A percentile compares a stretch with the other conserved stretches of the same genome.
phyloP scores from a whole-genome alignment of 108 stramenopile species.

The Conticribra weissflogii region DNA sequence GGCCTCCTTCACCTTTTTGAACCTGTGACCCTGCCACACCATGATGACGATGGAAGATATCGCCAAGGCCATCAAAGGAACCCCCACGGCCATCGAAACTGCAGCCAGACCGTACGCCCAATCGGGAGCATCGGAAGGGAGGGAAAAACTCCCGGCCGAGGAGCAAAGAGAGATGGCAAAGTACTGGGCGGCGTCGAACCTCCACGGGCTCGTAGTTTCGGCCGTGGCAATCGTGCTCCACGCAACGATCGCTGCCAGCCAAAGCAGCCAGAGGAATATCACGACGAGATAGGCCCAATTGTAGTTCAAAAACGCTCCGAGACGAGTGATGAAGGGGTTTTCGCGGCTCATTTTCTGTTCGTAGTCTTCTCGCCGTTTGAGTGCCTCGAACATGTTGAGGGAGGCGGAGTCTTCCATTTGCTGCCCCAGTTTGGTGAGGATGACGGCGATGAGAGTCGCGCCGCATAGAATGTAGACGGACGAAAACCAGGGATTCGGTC shows the following conservation, averaged over 20 bases:
- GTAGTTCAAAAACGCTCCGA: constrained; percentile 30
- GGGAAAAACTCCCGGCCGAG: constrained; percentile 25
- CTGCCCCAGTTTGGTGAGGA: constrained; percentile 22
- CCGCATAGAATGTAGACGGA: constrained; percentile 36
- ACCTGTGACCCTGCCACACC: constrained; percentile 30
- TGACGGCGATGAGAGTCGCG: constrained; percentile 31
- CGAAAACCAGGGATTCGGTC: constrained; percentile 46
- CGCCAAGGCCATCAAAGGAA: constrained; percentile 45
- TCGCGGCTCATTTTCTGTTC: constrained; percentile 35
- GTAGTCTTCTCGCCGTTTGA: constrained; percentile 41
- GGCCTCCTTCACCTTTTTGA: constrained; percentile 30
- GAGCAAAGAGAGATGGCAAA: constrained; percentile 40
- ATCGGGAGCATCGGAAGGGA: constrained; percentile 2
- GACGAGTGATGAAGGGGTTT: constrained; percentile 18
- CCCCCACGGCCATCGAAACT: constrained; percentile 39
- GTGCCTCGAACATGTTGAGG: constrained; percentile 31
- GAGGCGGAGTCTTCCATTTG: constrained; percentile 34
- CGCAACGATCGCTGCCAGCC: constrained; percentile 28
- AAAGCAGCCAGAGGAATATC: constrained; percentile 23
- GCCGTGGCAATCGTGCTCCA: constrained; percentile 35
- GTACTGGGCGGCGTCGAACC: constrained; percentile 33
- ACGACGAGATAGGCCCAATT: constrained; percentile 29
- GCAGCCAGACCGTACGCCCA: constrained; percentile 37
- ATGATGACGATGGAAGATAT: constrained; percentile 37
- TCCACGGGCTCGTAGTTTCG: constrained; percentile 6